These are phyloP conservation scores for Mucor indicus DNA, from an alignment of 371 early-diverging fungal genomes.

Conservation along the genomic window DNA sequence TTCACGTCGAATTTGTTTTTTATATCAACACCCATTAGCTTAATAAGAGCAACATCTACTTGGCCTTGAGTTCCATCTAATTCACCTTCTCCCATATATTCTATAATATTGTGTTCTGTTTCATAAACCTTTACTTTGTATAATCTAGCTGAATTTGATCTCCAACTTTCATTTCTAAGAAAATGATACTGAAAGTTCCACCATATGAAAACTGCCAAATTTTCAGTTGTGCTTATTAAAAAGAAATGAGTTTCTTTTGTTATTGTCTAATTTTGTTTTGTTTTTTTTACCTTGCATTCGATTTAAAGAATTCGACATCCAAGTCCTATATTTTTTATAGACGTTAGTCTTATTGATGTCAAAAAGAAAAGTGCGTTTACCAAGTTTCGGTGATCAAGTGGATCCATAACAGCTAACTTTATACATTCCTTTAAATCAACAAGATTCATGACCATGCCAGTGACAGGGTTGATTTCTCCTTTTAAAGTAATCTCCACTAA, in stretches of 20 bases:
- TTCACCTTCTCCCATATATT: constrained; percentile 68
- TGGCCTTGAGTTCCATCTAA: constrained; percentile 16
- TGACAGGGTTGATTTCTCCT: constrained; percentile 69
- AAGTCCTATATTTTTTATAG: constrained; percentile 48
- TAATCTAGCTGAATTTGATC: constrained; percentile 31
- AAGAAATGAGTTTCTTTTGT: not conserved
- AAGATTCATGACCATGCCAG: constrained; percentile 90
- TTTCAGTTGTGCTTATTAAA: constrained; percentile 78
- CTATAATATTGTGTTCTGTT: constrained; percentile 71
- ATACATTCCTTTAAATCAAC: constrained; percentile 79
- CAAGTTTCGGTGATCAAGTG: constrained; percentile 84
- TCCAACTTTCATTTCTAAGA: constrained; percentile 26
- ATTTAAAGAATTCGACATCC: constrained; percentile 74
- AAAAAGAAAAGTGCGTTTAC: constrained; percentile 29
- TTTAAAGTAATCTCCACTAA: constrained; percentile 73
- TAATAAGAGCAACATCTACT: constrained; percentile 10
- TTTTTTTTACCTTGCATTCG: constrained; percentile 36
- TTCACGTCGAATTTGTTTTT: not conserved
- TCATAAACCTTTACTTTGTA: constrained; percentile 71
- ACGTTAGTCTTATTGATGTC: not conserved
- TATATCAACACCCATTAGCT: constrained; percentile 13
- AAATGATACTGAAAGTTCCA: constrained; percentile 50
- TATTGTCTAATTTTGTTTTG: not conserved
- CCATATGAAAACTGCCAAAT: constrained; percentile 87
- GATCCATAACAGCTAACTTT: constrained; percentile 66